Percentiles rank a stretch among this genome's conserved stretches.
Evolutionary conservation across 352 stramenopile species (phyloP).

Genomic region (Elongisporangium prolatum): DNA sequence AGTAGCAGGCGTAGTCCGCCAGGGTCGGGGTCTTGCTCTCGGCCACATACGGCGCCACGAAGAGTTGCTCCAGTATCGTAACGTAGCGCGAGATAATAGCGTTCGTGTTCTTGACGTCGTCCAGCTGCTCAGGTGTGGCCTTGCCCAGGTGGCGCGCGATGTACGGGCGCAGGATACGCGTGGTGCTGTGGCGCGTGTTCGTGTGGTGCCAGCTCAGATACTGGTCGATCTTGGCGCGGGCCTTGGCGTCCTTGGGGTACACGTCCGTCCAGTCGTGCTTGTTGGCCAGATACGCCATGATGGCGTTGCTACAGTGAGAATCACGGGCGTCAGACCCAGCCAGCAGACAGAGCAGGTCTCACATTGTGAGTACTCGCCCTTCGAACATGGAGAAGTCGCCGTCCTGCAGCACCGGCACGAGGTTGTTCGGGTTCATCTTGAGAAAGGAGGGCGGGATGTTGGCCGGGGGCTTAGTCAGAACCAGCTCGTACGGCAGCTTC

Average conservation of each 20-base stretch:
- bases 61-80: constrained; percentile 25
- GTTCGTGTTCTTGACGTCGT: constrained; percentile 13
- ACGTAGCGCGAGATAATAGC: constrained; percentile 16
- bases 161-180: constrained; percentile 33
- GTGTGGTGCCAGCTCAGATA: constrained; percentile 74
- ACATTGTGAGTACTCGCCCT: neutral
- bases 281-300: constrained; percentile 44
- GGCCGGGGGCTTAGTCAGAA: neutral
- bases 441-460: constrained; percentile 10
- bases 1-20: constrained; percentile 39
- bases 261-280: constrained; percentile 42
- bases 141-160: constrained; percentile 19
- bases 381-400: constrained; percentile 31
- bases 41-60: constrained; percentile 20
- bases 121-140: constrained; percentile 16
- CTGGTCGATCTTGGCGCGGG: constrained; percentile 57
- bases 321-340: neutral
- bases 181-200: constrained; percentile 33
- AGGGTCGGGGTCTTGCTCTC: constrained; percentile 25
- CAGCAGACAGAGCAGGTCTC: neutral
- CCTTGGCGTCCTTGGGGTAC: constrained; percentile 36
- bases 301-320: constrained; percentile 22
- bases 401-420: constrained; percentile 30
- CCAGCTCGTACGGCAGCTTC: constrained; percentile 1
- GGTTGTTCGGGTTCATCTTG: constrained; percentile 25